Percentiles rank a stretch among this genome's conserved stretches.
phyloP scores from a whole-genome alignment of 1,139 yeast genomes.

The Candida glucosophila region DNA sequence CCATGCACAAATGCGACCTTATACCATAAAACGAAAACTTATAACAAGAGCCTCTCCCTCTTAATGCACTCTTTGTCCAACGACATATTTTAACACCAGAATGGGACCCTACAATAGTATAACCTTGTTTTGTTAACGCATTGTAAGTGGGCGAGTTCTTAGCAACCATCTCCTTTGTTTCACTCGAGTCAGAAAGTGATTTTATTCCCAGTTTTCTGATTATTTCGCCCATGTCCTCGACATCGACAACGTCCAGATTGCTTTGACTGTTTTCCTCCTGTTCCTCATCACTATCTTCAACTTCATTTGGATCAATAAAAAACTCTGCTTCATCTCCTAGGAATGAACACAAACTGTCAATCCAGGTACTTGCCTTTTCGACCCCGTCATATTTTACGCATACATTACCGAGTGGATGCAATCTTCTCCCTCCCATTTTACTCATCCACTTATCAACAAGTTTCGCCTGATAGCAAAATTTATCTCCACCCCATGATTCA shows the following conservation, averaged over 20 bases:
- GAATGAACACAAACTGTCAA: constrained; percentile 47
- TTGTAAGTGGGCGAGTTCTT: constrained; percentile 83
- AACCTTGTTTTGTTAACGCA: constrained; percentile 86
- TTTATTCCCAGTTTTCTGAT: constrained; percentile 28
- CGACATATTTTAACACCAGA: constrained; percentile 94
- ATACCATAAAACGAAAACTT: constrained; percentile 90
- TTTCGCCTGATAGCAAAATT: constrained; percentile 81
- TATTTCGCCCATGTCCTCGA: constrained; percentile 75
- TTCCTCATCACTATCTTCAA: constrained; percentile 29
- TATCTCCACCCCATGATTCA: constrained; percentile 71
- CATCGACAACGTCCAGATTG: constrained; percentile 58
- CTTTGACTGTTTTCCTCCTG: constrained; percentile 27
- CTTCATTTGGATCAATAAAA: constrained; percentile 33
- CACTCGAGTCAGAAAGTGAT: constrained; percentile 12
- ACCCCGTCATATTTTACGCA: constrained; percentile 73
- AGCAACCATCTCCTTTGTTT: constrained; percentile 80
- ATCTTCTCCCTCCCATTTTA: constrained; percentile 75
- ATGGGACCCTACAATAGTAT: constrained; percentile 87
- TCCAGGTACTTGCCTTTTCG: constrained; percentile 58
- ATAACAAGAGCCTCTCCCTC: constrained; percentile 93
- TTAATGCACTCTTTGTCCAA: constrained; percentile 90
- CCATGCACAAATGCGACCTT: constrained; percentile 89
- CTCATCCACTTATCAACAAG: constrained; percentile 70
- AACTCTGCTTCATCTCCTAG: constrained; percentile 63
- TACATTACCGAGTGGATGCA: constrained; percentile 78